phyloP scores from a whole-genome alignment of 179 eudicot species.

The Actinidia polygama region DNA sequence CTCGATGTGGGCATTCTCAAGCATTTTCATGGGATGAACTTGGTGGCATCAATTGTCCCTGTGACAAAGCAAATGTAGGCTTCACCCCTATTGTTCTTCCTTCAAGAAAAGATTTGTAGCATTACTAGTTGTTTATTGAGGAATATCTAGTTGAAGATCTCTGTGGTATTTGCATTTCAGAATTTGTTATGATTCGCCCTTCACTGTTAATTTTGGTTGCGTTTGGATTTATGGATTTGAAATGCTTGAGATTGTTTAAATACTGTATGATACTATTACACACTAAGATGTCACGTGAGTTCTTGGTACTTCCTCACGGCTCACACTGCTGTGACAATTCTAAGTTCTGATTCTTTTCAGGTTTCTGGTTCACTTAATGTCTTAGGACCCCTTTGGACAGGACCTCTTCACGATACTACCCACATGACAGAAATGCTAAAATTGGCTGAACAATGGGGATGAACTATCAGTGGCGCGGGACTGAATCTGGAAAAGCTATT shows the following conservation, averaged over 20 bases:
- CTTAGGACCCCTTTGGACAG: slow-evolving; percentile 97
- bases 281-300: neutral
- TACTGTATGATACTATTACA: neutral
- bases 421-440: slow-evolving; percentile 64
- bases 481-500: slow-evolving; percentile 67
- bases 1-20: slow-evolving; percentile 71
- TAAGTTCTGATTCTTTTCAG: slow-evolving; percentile 41
- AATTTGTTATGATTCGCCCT: neutral
- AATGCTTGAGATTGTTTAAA: slow-evolving; percentile 16
- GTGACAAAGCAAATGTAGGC: slow-evolving; percentile 55
- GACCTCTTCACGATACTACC: slow-evolving; percentile 76
- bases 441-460: slow-evolving; percentile 85
- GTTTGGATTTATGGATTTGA: neutral
- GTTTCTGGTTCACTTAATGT: slow-evolving; percentile 56
- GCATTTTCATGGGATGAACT: slow-evolving; percentile 72
- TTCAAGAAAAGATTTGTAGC: neutral
- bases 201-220: neutral
- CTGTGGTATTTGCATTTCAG: neutral
- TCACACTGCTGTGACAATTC: neutral
- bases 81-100: neutral
- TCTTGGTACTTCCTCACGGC: neutral
- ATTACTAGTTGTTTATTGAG: neutral
- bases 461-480: slow-evolving; percentile 62
- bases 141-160: neutral
- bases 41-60: slow-evolving; percentile 67